Evolutionary conservation across 306 rosid species (phyloP).

Genomic region (Ormosia semicastrata): DNA sequence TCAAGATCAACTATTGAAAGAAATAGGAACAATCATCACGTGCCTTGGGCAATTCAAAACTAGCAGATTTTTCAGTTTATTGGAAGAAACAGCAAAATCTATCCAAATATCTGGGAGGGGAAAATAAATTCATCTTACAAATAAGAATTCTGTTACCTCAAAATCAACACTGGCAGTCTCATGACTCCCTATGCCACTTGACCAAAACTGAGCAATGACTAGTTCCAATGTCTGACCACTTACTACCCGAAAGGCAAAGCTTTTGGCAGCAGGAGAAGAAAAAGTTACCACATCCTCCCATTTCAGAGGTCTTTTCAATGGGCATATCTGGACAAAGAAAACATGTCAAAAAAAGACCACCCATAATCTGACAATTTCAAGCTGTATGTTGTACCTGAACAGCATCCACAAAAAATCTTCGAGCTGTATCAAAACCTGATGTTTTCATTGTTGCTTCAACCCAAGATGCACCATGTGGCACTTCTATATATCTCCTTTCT

Average conservation of each 20-base stretch:
- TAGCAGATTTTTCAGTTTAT: background rate
- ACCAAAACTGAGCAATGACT: slow-evolving; percentile 91
- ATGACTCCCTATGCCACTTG: slow-evolving; percentile 89
- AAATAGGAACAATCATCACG: slow-evolving; percentile 14
- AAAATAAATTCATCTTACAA: background rate
- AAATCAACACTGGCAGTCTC: slow-evolving; percentile 76
- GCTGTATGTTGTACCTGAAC: slow-evolving; percentile 68
- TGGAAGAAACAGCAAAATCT: background rate
- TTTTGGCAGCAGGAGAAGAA: slow-evolving; percentile 77
- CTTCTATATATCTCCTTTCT: slow-evolving; percentile 86
- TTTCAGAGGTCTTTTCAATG: slow-evolving; percentile 76
- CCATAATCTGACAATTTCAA: slow-evolving; percentile 13
- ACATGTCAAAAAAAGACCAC: slow-evolving; percentile 31
- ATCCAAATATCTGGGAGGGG: slow-evolving; percentile 8
- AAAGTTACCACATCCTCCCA: slow-evolving; percentile 76
- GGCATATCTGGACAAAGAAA: slow-evolving; percentile 67
- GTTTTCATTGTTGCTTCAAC: slow-evolving; percentile 83
- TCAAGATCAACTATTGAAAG: background rate
- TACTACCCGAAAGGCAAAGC: slow-evolving; percentile 77
- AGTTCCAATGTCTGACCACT: slow-evolving; percentile 94
- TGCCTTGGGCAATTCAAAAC: background rate
- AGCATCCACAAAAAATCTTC: slow-evolving; percentile 81
- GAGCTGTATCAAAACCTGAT: slow-evolving; percentile 78
- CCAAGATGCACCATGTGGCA: slow-evolving; percentile 90
- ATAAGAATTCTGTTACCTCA: slow-evolving; percentile 60